Evolutionary conservation across 139 green algal species (phyloP), one percentile per base, ranked within the genome.

Genomic region (Raphidocelis subcapitata): DNA sequence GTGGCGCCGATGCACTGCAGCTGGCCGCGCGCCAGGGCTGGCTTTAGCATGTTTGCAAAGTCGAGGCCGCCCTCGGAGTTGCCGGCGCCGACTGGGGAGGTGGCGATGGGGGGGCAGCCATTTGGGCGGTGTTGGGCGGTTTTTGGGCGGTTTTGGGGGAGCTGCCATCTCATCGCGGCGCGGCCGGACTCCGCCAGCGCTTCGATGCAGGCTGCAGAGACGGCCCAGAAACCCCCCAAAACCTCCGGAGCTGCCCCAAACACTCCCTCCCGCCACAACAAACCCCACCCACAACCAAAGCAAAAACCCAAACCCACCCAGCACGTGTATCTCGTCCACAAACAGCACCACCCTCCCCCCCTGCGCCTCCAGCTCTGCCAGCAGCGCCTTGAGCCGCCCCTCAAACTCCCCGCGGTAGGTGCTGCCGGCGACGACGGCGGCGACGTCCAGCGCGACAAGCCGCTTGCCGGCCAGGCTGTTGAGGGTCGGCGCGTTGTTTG

Each of bases 351-450:
- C 76, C 8, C 74, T 65, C 3, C 86, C 81, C 1, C 60, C 24
- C 8, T 86, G 76, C 28, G 69, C 67, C 28, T 69, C 69, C 51
- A 88, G 80, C 51, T 93, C 87, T 26, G 86, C 72, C 47, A 94
- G 76, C 55, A 94, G 63, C 5, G 52, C 76, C 64, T 84, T 73
- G 52, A 85, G 64, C n/a, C 84, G 83, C 85, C 94, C 91, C 85
- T 96, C 91, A 76, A 96, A 96, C 80, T 62, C 88, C 31, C 87
- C 93, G 0, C 93, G 77, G 80, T 97, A 98, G 71, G 93, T 88
- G 8, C 88, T 92, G 23, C 93, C 93, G 14, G 93, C 92, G 28
- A 98, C 90, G 26, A 98, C 74, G 1, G 90, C 63, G 18, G 84
- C 90, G 52, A 98, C 91, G 79, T 98, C 93, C 52, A 98, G 78